Conservation (phyloP, 305 asterid species). For the Fraxinus latifolia region DNA sequence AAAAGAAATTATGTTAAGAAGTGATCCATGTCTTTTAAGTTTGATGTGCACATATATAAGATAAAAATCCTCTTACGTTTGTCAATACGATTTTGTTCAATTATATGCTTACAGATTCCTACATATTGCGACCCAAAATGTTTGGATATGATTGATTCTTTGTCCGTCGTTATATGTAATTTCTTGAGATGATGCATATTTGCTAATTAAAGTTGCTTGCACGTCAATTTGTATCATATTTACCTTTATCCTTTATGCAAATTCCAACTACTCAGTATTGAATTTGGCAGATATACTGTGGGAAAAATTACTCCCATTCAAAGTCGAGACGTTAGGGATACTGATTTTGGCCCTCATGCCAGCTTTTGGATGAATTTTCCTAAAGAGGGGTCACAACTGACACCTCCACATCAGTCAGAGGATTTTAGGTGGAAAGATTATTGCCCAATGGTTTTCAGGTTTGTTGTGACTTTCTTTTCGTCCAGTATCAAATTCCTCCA, state of each 20-base stretch:
- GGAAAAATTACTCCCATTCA: constrained; percentile 97
- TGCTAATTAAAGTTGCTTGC: background rate
- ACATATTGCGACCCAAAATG: background rate
- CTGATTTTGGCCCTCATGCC: constrained; percentile 89
- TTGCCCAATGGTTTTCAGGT: constrained; percentile 99
- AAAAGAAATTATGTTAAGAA: background rate
- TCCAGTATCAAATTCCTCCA: background rate
- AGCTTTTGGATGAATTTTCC: constrained; percentile 97
- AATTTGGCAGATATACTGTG: constrained; percentile 76
- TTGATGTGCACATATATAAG: background rate
- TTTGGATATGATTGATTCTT: constrained; percentile 1
- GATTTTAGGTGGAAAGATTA: constrained; percentile 99
- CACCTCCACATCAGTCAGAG: constrained; percentile 91
- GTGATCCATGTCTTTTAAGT: background rate
- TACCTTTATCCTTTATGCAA: constrained; percentile 3
- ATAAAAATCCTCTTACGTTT: background rate
- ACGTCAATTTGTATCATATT: background rate
- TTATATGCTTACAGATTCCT: background rate
- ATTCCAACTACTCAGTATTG: constrained; percentile 25
- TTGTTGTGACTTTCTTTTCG: constrained; percentile 21
- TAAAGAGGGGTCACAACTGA: constrained; percentile 80
- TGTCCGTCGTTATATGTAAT: background rate
- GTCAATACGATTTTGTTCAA: background rate
- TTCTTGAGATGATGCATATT: constrained; percentile 16
- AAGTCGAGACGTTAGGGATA: constrained; percentile 75